Percentiles rank a stretch among this genome's conserved stretches.
Evolutionary conservation across 2,329 filamentous ascomycete genomes (phyloP).

Genomic region (Colletotrichum melonis): DNA sequence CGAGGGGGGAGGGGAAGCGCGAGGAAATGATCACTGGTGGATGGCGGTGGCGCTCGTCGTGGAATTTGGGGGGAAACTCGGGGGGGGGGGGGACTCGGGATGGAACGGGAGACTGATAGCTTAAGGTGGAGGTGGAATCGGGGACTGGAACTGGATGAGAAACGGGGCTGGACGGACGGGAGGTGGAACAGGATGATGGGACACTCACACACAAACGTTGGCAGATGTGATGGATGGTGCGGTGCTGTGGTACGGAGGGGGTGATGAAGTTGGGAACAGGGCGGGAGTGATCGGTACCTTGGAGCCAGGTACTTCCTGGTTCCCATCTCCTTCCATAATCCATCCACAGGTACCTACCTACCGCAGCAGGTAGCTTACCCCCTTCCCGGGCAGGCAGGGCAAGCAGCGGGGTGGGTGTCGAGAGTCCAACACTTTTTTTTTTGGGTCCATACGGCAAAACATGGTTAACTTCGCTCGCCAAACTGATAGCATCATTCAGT

Average conservation of each 20-base stretch:
- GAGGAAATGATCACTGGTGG: background rate
- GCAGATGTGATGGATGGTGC: slow-evolving; percentile 7
- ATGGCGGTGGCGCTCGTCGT: slow-evolving; percentile 20
- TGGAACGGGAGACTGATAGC: background rate
- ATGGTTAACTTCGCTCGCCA: background rate
- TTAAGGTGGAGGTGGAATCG: background rate
- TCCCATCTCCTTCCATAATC: background rate
- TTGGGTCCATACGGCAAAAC: background rate
- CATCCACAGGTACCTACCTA: too few relatives aligned
- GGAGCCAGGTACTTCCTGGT: background rate
- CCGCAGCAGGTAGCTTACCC: background rate
- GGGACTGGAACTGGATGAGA: slow-evolving; percentile 6
- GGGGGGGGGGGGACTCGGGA: background rate
- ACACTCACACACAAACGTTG: background rate
- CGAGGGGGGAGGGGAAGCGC: background rate
- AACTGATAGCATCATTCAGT: background rate
- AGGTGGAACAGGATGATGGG: slow-evolving; percentile 11
- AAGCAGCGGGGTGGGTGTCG: background rate
- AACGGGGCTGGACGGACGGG: slow-evolving; percentile 1
- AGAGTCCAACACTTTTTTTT: background rate
- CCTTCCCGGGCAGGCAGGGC: background rate
- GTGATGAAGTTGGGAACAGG: background rate
- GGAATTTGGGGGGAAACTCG: slow-evolving; percentile 23
- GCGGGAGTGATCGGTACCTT: background rate
- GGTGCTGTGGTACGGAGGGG: background rate